A percentile compares a stretch with the other conserved stretches of the same genome.
phyloP scores from a whole-genome alignment of 2,329 filamentous ascomycete species.

The Trichophyton rubrum region DNA sequence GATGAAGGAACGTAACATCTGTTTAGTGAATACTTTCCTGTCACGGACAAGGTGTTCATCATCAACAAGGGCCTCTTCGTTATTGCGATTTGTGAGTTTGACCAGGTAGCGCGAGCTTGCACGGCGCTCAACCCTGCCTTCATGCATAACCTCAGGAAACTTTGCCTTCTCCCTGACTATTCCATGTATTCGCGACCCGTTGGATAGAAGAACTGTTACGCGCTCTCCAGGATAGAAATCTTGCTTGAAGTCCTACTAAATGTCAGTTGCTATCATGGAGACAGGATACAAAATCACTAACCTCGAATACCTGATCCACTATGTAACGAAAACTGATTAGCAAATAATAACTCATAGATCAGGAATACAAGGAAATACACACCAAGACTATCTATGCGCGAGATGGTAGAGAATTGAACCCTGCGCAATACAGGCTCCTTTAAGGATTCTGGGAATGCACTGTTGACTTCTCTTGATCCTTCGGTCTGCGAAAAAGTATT shows the following conservation, averaged over 20 bases:
- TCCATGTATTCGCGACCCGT: conserved; percentile 58
- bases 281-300: not conserved
- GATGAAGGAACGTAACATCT: conserved; percentile 83
- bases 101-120: conserved; percentile 73
- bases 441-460: conserved; percentile 77
- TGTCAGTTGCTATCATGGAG: conserved; percentile 14
- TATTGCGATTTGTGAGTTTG: conserved; percentile 53
- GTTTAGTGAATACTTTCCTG: conserved; percentile 85
- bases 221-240: conserved; percentile 86
- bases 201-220: conserved; percentile 59
- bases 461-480: conserved; percentile 79
- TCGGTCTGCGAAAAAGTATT: conserved; percentile 43
- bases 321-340: conserved; percentile 1
- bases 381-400: conserved; percentile 73
- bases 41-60: conserved; percentile 75
- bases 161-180: conserved; percentile 75
- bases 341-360: not conserved
- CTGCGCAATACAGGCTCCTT: conserved; percentile 82
- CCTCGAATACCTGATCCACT: conserved; percentile 42
- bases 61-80: conserved; percentile 65
- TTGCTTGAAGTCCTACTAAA: conserved; percentile 56
- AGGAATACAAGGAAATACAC: conserved; percentile 17
- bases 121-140: conserved; percentile 54
- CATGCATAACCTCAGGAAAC: conserved; percentile 50
- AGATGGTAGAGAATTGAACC: conserved; percentile 82